phyloP scores from a whole-genome alignment of 192 early-diverging fungal species.

The Backusella liffmaniae region DNA sequence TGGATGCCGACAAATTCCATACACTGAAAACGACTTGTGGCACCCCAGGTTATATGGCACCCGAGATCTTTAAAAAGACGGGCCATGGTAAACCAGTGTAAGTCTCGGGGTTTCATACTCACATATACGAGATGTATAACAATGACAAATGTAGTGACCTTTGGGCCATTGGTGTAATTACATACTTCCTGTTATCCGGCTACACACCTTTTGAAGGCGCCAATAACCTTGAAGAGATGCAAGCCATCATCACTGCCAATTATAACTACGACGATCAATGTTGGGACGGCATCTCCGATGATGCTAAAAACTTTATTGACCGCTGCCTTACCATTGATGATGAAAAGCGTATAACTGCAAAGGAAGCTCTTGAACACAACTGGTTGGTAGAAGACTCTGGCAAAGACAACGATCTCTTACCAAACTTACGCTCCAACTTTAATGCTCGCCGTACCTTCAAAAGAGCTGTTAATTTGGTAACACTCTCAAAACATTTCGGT shows the following conservation, averaged over 20 bases:
- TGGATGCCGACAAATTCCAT: constrained; percentile 59
- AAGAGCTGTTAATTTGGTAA: constrained; percentile 53
- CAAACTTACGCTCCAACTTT: constrained; percentile 63
- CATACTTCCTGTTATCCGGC: constrained; percentile 76
- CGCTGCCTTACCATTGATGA: constrained; percentile 68
- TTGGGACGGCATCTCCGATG: constrained; percentile 48
- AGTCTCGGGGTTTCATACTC: neutral
- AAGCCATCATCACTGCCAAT: constrained; percentile 57
- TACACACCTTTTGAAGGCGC: constrained; percentile 71
- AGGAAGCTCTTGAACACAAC: constrained; percentile 71
- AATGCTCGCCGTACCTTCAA: constrained; percentile 69
- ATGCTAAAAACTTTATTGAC: constrained; percentile 72
- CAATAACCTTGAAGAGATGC: constrained; percentile 49
- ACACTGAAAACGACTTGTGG: constrained; percentile 73
- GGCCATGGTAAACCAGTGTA: constrained; percentile 74
- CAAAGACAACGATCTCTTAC: constrained; percentile 50
- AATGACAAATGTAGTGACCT: constrained; percentile 49
- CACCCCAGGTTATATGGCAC: constrained; percentile 80
- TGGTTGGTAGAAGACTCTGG: constrained; percentile 54
- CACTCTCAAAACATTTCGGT: constrained; percentile 31
- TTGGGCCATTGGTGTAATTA: constrained; percentile 80
- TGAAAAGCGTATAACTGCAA: constrained; percentile 66
- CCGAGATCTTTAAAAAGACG: constrained; percentile 55
- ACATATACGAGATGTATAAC: neutral
- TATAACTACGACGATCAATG: constrained; percentile 65